These are phyloP conservation scores for Berberis thunbergii DNA, from an alignment of 164 flowering plant species.

Conservation along the genomic window DNA sequence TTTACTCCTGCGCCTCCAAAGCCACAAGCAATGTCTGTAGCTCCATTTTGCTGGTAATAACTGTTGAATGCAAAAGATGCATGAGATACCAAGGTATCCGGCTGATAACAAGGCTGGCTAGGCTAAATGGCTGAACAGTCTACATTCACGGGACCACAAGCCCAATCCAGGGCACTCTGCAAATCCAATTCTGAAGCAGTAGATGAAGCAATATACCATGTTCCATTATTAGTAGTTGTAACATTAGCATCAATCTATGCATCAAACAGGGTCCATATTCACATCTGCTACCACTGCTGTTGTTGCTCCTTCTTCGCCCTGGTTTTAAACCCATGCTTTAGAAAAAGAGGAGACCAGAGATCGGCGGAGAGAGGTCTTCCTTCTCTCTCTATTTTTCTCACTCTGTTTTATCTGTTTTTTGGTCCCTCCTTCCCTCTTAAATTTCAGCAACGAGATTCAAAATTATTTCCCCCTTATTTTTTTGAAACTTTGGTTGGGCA, in stretches of 20 bases:
- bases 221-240: constrained; percentile 45
- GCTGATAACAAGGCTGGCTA: constrained; percentile 91
- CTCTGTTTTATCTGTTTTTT: no score
- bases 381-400: no score
- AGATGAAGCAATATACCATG: constrained; percentile 82
- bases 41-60: constrained; percentile 93
- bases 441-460: no score
- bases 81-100: constrained; percentile 72
- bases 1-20: constrained; percentile 85
- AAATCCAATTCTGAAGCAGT: constrained; percentile 61
- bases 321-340: no score
- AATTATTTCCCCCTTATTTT: no score
- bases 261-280: constrained; percentile 94
- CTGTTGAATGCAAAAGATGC: constrained; percentile 90
- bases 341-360: no score
- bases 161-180: constrained; percentile 85
- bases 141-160: constrained; percentile 88
- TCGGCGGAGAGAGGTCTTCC: no score
- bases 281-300: no score
- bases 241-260: constrained; percentile 84
- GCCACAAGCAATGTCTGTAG: constrained; percentile 72
- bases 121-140: constrained; percentile 92
- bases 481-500: no score
- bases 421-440: no score
- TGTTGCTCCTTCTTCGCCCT: no score